phyloP scores from a whole-genome alignment of 441 rosid genomes.

The Metrosideros polymorpha region DNA sequence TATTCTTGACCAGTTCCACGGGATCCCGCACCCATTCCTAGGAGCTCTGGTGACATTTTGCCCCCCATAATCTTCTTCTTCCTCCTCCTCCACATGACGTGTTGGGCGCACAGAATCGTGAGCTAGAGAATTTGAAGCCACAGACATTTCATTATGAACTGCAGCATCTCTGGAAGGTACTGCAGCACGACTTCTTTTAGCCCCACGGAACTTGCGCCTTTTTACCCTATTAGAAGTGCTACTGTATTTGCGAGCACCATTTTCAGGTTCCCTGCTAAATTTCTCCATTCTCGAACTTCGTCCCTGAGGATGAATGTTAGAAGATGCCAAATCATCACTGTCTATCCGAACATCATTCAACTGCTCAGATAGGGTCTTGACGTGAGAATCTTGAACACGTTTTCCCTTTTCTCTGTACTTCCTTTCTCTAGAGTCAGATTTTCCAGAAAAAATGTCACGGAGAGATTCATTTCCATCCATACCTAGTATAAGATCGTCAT shows the following conservation, averaged over 20 bases:
- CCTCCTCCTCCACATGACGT: slow-evolving; percentile 33
- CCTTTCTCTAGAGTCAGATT: slow-evolving; percentile 45
- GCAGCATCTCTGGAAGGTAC: slow-evolving; percentile 38
- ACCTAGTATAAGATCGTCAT: slow-evolving; percentile 19
- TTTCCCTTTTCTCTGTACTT: slow-evolving; percentile 52
- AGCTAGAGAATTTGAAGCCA: slow-evolving; percentile 78
- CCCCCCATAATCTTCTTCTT: slow-evolving; percentile 37
- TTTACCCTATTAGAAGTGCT: slow-evolving; percentile 45
- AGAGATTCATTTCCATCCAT: slow-evolving; percentile 28
- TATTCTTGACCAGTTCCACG: slow-evolving; percentile 96
- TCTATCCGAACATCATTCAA: slow-evolving; percentile 46
- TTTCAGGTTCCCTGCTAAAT: slow-evolving; percentile 30
- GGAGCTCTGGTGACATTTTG: slow-evolving; percentile 61
- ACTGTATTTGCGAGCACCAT: slow-evolving; percentile 19
- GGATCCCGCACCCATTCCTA: slow-evolving; percentile 85
- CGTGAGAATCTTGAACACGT: slow-evolving; percentile 35
- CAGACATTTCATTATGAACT: slow-evolving; percentile 76
- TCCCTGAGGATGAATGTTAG: slow-evolving; percentile 44
- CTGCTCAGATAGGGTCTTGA: slow-evolving; percentile 66
- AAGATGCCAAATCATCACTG: slow-evolving; percentile 75
- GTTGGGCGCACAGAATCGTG: slow-evolving; percentile 40
- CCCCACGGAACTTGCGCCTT: slow-evolving; percentile 68
- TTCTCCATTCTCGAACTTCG: slow-evolving; percentile 20
- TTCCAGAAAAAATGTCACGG: slow-evolving; percentile 33
- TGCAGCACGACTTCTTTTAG: slow-evolving; percentile 44